phyloP scores from a whole-genome alignment of 257 asterid species.

The Leptodermis oblonga region DNA sequence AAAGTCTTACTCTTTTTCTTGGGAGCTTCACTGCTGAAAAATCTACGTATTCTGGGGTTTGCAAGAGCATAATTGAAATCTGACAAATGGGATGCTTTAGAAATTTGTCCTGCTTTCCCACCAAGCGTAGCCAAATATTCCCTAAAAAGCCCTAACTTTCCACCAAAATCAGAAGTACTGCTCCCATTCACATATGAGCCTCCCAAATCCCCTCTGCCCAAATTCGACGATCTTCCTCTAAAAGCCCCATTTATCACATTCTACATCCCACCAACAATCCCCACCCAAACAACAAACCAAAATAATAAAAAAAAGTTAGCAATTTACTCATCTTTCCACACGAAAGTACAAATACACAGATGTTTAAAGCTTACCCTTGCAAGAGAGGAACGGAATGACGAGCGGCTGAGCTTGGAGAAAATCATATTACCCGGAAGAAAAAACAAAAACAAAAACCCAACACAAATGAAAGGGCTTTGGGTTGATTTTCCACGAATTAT shows the following conservation, averaged over 20 bases:
- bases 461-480: background rate
- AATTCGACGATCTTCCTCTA: slow-evolving; percentile 29
- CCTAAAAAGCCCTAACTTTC: slow-evolving; percentile 53
- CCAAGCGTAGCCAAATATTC: slow-evolving; percentile 52
- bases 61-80: slow-evolving; percentile 39
- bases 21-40: slow-evolving; percentile 58
- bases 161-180: slow-evolving; percentile 32
- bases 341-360: background rate
- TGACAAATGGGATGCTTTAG: slow-evolving; percentile 30
- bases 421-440: slow-evolving; percentile 43
- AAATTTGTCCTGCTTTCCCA: slow-evolving; percentile 30
- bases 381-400: slow-evolving; percentile 50
- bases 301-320: background rate
- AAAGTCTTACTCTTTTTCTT: slow-evolving; percentile 62
- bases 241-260: slow-evolving; percentile 45
- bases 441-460: background rate
- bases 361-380: slow-evolving; percentile 40
- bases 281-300: background rate
- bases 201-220: slow-evolving; percentile 30
- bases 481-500: background rate
- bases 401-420: slow-evolving; percentile 49
- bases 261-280: slow-evolving; percentile 34
- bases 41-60: slow-evolving; percentile 39
- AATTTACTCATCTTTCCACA: background rate
- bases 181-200: slow-evolving; percentile 27